phyloP scores from a whole-genome alignment of 2,329 filamentous ascomycete species.

The Penicillium sp. region DNA sequence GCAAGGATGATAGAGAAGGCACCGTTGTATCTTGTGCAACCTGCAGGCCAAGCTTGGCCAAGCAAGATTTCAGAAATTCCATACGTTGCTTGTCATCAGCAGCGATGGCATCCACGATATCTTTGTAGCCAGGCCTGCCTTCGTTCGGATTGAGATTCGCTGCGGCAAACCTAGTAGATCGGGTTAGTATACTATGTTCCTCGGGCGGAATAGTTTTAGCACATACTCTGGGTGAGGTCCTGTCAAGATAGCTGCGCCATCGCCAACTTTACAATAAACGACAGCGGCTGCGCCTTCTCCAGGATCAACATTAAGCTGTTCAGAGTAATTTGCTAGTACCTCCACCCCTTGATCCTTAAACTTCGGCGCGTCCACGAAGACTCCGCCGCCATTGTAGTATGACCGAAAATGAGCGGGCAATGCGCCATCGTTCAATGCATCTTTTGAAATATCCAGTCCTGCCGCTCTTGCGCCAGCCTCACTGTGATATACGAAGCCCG shows the following conservation, averaged over 20 bases:
- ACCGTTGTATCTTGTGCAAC: conserved; percentile 72
- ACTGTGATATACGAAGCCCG: conserved; percentile 87
- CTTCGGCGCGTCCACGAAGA: conserved; percentile 80
- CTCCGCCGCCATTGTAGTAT: conserved; percentile 94
- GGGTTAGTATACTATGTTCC: conserved; percentile 16
- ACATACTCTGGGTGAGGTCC: conserved; percentile 90
- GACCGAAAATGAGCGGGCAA: conserved; percentile 68
- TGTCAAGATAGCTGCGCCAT: conserved; percentile 78
- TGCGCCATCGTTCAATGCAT: conserved; percentile 57
- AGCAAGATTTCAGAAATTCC: conserved; percentile 76
- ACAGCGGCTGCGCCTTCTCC: conserved; percentile 76
- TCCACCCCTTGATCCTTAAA: conserved; percentile 70
- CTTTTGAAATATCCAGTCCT: conserved; percentile 66
- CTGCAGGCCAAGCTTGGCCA: conserved; percentile 80
- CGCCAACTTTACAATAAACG: conserved; percentile 80
- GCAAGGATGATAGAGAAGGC: conserved; percentile 79
- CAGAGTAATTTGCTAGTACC: conserved; percentile 78
- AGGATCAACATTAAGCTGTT: conserved; percentile 74
- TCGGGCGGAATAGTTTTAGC: not conserved
- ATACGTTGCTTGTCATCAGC: conserved; percentile 72
- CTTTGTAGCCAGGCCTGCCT: conserved; percentile 69
- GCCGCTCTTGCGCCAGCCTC: conserved; percentile 81
- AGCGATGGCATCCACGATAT: conserved; percentile 69
- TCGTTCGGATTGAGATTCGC: conserved; percentile 73
- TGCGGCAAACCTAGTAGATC: conserved; percentile 71